Conservation (phyloP, 768 basidiomycete species). For the Lanmaoa pseudosensibilis region DNA sequence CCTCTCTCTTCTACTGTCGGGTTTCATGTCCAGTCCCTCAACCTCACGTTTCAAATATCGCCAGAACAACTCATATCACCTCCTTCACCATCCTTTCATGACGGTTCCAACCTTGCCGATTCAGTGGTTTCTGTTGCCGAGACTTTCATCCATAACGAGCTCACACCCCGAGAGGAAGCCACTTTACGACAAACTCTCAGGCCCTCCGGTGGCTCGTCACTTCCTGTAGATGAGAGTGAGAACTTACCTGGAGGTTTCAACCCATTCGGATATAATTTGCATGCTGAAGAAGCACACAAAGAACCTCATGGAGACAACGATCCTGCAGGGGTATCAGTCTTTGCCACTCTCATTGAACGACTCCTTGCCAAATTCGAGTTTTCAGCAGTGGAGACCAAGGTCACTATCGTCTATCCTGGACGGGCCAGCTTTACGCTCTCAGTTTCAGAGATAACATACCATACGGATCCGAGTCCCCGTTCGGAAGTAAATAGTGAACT, state of each 20-base stretch:
- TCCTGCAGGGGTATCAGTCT: slow-evolving; percentile 75
- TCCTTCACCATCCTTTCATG: slow-evolving; percentile 9
- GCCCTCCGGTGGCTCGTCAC: slow-evolving; percentile 37
- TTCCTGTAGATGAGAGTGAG: slow-evolving; percentile 36
- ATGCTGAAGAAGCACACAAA: slow-evolving; percentile 37
- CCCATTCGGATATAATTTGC: slow-evolving; percentile 41
- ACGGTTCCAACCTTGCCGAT: slow-evolving; percentile 55
- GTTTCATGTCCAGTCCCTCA: slow-evolving; percentile 64
- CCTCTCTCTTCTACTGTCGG: slow-evolving; percentile 73
- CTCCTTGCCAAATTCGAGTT: slow-evolving; percentile 79
- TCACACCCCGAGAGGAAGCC: slow-evolving; percentile 69
- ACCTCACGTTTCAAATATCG: slow-evolving; percentile 60
- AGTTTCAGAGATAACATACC: slow-evolving; percentile 59
- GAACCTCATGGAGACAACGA: slow-evolving; percentile 46
- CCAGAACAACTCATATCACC: slow-evolving; percentile 19
- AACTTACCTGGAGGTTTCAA: slow-evolving; percentile 69
- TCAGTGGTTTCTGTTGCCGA: slow-evolving; percentile 86
- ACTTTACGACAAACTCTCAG: slow-evolving; percentile 69
- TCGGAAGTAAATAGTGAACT: slow-evolving; percentile 29
- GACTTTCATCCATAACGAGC: slow-evolving; percentile 82
- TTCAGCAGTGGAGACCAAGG: slow-evolving; percentile 62
- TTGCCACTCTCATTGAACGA: slow-evolving; percentile 77
- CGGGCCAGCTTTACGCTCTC: slow-evolving; percentile 61
- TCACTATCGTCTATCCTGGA: slow-evolving; percentile 67
- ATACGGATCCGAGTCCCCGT: slow-evolving; percentile 34